These are phyloP conservation scores for Solanum pinnatisectum DNA, from an alignment of 257 asterid genomes.

Conservation along the genomic window DNA sequence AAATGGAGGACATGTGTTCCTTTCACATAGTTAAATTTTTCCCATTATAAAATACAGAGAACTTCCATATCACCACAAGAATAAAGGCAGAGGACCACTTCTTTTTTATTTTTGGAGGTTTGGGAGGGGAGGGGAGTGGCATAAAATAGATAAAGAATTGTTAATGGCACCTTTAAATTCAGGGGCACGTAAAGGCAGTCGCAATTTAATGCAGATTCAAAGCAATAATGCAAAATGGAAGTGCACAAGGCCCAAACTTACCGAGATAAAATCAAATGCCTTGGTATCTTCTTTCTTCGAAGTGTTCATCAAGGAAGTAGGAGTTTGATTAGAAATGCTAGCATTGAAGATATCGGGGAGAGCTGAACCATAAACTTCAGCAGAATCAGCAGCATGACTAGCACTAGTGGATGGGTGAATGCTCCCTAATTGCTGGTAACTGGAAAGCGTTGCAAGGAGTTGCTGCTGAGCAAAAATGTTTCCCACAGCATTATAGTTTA, in stretches of 20 bases:
- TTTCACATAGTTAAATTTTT: neutral
- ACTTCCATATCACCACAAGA: neutral
- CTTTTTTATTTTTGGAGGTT: neutral
- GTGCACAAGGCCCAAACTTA: slow-evolving; percentile 26
- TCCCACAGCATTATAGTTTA: slow-evolving; percentile 55
- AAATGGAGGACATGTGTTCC: neutral
- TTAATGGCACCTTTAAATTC: neutral
- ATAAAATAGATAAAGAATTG: neutral
- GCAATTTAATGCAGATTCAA: neutral
- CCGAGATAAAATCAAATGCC: slow-evolving; percentile 97
- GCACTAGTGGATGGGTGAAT: slow-evolving; percentile 33
- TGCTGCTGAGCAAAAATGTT: slow-evolving; percentile 75
- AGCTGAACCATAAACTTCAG: slow-evolving; percentile 43
- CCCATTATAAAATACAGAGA: neutral
- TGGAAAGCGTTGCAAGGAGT: slow-evolving; percentile 77
- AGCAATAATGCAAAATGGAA: slow-evolving; percentile 1
- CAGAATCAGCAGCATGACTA: slow-evolving; percentile 33
- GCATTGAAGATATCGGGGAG: slow-evolving; percentile 86
- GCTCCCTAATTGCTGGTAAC: slow-evolving; percentile 73
- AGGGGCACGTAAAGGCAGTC: neutral
- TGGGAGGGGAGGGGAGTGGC: neutral
- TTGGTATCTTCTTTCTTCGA: slow-evolving; percentile 70
- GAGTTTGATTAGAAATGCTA: slow-evolving; percentile 50
- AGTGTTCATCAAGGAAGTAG: slow-evolving; percentile 66
- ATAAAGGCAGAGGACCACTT: neutral